Evolutionary conservation across 768 basidiomycete species (phyloP).

Genomic region (Kwoniella pini): DNA sequence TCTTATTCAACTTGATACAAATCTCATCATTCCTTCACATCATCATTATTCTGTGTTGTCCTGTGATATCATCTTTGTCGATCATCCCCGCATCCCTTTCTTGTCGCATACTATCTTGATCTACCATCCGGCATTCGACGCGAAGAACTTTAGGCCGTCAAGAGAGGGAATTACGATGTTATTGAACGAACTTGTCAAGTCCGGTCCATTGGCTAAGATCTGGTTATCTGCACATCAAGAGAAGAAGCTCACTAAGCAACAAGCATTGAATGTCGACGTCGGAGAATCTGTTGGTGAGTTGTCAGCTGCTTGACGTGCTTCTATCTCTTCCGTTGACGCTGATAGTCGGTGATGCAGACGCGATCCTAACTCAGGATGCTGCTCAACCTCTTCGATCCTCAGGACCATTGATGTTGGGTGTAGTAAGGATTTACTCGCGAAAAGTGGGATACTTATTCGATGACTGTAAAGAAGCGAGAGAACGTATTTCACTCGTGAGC

Average conservation of each 20-base stretch:
- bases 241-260: constrained; percentile 92
- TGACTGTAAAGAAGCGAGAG: constrained; percentile 93
- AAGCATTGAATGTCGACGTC: constrained; percentile 92
- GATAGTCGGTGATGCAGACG: constrained; percentile 59
- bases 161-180: constrained; percentile 58
- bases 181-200: constrained; percentile 88
- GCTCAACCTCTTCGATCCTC: constrained; percentile 94
- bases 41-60: background rate
- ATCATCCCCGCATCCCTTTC: background rate
- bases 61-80: background rate
- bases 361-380: constrained; percentile 90
- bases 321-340: background rate
- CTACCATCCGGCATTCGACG: background rate
- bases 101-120: background rate
- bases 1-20: background rate
- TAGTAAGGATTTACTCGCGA: constrained; percentile 94
- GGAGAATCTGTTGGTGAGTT: constrained; percentile 82
- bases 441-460: constrained; percentile 97
- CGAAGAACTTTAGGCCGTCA: too few relatives aligned
- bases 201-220: constrained; percentile 91
- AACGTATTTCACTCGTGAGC: constrained; percentile 89
- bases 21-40: background rate
- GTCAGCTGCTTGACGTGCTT: background rate
- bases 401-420: constrained; percentile 92
- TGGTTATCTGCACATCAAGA: constrained; percentile 99